A percentile compares a stretch with the other conserved stretches of the same genome.
Evolutionary conservation across 2,329 filamentous ascomycete genomes (phyloP).

Genomic region (Xylariales sp.): DNA sequence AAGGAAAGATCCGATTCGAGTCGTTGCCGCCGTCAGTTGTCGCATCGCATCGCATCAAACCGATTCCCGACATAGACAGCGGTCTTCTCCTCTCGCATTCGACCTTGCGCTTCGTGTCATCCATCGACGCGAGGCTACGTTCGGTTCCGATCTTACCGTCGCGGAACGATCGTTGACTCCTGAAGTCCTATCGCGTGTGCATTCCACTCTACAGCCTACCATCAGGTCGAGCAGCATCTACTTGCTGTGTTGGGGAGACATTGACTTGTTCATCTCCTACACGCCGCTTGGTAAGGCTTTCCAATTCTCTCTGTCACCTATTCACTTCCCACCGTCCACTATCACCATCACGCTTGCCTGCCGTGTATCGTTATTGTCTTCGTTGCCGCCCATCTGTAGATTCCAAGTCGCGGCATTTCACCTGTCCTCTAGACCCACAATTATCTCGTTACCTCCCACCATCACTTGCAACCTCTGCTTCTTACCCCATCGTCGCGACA

Average conservation of each 20-base stretch:
- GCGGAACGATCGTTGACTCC: conserved; percentile 12
- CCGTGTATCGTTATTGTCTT: too few relatives aligned
- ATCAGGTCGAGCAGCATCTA: conserved; percentile 14
- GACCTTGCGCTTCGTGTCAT: conserved; percentile 23
- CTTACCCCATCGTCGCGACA: too few relatives aligned
- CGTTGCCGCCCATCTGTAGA: neutral
- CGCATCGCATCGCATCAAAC: conserved; percentile 18
- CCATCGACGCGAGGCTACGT: conserved; percentile 1
- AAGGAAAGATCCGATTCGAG: conserved; percentile 19
- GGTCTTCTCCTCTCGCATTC: conserved; percentile 15
- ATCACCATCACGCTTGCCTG: neutral
- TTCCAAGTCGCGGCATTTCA: too few relatives aligned
- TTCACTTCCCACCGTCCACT: conserved; percentile 10
- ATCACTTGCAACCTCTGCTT: too few relatives aligned
- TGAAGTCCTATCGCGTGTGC: conserved; percentile 21
- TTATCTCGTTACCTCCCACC: too few relatives aligned
- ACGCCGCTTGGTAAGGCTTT: conserved; percentile 59
- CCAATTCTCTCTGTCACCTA: conserved; percentile 15
- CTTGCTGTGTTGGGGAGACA: conserved; percentile 72
- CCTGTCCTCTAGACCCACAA: too few relatives aligned
- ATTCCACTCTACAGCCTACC: conserved; percentile 11
- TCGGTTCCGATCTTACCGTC: conserved; percentile 14
- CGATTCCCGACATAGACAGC: conserved; percentile 25
- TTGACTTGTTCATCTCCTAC: conserved; percentile 97
- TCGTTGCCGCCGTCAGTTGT: conserved; percentile 21